phyloP scores from a whole-genome alignment of 1,284 basidiomycete genomes.

The Papiliotrema flavescens region DNA sequence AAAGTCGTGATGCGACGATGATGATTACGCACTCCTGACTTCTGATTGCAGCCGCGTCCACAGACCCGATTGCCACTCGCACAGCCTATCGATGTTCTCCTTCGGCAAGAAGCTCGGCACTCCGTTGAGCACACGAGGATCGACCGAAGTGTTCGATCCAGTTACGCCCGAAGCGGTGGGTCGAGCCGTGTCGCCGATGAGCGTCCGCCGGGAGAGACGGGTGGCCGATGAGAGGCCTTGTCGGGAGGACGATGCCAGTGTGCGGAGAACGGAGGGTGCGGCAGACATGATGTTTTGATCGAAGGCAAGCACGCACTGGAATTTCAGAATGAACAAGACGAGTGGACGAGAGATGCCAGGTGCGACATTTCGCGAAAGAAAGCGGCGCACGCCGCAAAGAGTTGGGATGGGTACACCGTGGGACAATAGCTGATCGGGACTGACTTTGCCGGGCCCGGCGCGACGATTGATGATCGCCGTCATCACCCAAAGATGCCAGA shows the following conservation, averaged over 20 bases:
- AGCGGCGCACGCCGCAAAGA: neutral
- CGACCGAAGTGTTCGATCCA: conserved; percentile 26
- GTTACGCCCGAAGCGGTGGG: neutral
- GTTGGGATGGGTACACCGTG: conserved; percentile 1
- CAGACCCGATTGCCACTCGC: conserved; percentile 44
- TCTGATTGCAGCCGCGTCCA: conserved; percentile 45
- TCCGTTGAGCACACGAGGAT: conserved; percentile 35
- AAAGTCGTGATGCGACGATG: neutral
- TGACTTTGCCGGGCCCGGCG: neutral
- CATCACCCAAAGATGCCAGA: neutral
- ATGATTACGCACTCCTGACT: conserved; percentile 41
- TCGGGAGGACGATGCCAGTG: neutral
- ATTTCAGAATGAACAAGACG: neutral
- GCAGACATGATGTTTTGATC: conserved; percentile 7
- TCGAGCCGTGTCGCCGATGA: neutral
- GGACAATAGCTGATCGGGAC: neutral
- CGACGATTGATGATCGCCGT: neutral
- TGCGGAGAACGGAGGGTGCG: conserved; percentile 1
- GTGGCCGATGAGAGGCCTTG: neutral
- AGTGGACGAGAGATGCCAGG: neutral
- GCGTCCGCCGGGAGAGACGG: neutral
- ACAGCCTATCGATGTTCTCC: conserved; percentile 32
- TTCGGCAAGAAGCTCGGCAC: conserved; percentile 35
- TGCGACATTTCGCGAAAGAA: neutral
- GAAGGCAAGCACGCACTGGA: neutral